Conservation (phyloP, 306 rosid genomes). For the Elaeagnus macrophylla region DNA sequence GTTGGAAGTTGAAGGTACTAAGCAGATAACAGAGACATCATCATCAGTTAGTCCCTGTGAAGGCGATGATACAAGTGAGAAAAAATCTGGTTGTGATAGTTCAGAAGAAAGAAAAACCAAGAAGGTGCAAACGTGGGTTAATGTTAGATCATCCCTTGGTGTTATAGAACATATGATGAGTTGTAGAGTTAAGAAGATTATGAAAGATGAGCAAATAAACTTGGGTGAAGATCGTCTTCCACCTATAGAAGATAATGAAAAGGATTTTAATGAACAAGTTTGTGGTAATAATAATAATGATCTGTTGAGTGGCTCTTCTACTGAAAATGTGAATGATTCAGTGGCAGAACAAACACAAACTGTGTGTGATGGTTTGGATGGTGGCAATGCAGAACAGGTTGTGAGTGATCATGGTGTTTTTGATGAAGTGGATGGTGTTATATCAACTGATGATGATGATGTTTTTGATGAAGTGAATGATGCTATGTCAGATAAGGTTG, state of each 20-base stretch:
- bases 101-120: constrained; percentile 36
- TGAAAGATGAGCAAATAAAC: constrained; percentile 28
- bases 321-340: background rate
- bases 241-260: constrained; percentile 34
- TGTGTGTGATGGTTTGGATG: background rate
- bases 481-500: background rate
- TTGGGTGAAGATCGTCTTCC: constrained; percentile 29
- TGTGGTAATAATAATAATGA: constrained; percentile 20
- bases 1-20: constrained; percentile 29
- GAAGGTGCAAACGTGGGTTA: constrained; percentile 52
- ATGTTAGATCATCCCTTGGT: constrained; percentile 52
- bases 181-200: constrained; percentile 40
- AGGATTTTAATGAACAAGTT: constrained; percentile 23
- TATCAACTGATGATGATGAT: constrained; percentile 19
- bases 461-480: constrained; percentile 14
- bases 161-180: constrained; percentile 54
- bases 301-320: background rate
- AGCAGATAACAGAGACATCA: constrained; percentile 32
- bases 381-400: constrained; percentile 7
- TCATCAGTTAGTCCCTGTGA: constrained; percentile 25
- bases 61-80: constrained; percentile 28
- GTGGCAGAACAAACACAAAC: background rate
- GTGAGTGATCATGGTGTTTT: constrained; percentile 1
- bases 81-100: constrained; percentile 27
- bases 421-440: constrained; percentile 17